These are phyloP conservation scores for Epichloe gansuensis DNA, from an alignment of 2,329 filamentous ascomycete species.

Conservation along the genomic window DNA sequence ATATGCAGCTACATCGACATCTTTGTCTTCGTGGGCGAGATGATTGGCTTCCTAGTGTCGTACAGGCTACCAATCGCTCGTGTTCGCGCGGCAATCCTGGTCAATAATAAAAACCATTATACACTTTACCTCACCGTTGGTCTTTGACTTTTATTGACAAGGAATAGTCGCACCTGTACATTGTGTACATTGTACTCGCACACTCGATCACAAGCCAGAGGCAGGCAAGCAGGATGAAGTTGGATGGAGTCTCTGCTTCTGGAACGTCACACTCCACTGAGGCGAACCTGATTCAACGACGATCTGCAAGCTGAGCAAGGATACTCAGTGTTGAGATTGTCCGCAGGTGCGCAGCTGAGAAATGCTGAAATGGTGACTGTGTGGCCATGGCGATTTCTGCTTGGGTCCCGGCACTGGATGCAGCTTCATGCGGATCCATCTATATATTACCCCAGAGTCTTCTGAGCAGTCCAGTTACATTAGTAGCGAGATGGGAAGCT, in stretches of 20 bases:
- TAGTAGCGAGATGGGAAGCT: not conserved
- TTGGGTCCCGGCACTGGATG: not conserved
- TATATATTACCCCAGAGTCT: not conserved
- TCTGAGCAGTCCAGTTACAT: not conserved
- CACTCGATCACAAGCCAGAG: not conserved
- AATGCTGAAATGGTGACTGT: not conserved
- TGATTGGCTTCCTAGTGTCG: slow-evolving; percentile 1
- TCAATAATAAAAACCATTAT: slow-evolving; percentile 1
- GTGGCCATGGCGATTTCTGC: not conserved
- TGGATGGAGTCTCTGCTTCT: not conserved
- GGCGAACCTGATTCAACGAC: not conserved
- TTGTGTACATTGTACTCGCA: not conserved
- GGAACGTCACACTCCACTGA: slow-evolving; percentile 3
- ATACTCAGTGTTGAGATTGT: not conserved
- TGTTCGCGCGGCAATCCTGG: not conserved
- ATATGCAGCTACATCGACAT: not conserved
- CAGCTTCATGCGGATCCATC: not conserved
- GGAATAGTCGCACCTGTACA: not conserved
- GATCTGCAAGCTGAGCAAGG: not conserved
- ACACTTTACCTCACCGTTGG: not conserved
- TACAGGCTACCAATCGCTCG: not conserved
- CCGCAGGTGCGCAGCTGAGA: not conserved
- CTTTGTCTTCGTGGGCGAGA: not conserved
- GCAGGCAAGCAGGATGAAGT: not conserved
- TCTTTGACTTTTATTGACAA: not conserved